Conservation (phyloP, 768 basidiomycete genomes). For the Suillus paluster region DNA sequence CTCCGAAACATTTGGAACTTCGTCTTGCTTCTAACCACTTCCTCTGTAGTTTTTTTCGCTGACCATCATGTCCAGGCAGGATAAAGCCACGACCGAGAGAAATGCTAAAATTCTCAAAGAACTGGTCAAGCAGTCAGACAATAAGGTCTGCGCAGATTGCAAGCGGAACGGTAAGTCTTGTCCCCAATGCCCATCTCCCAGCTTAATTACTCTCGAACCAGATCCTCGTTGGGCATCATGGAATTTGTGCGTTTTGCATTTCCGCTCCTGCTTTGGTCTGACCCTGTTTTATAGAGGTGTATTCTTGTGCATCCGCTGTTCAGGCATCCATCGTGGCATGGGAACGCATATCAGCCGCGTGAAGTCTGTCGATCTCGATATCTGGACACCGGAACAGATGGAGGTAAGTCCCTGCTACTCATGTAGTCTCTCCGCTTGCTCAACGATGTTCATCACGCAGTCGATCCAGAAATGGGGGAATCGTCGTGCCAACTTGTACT, state of each 20-base stretch:
- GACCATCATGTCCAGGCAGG: slow-evolving; percentile 56
- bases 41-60: not conserved
- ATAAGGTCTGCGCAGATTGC: slow-evolving; percentile 96
- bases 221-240: slow-evolving; percentile 99
- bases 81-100: slow-evolving; percentile 84
- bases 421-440: slow-evolving; percentile 7
- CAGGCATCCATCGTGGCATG: slow-evolving; percentile 96
- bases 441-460: slow-evolving; percentile 39
- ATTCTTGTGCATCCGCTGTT: slow-evolving; percentile 96
- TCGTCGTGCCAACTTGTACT: slow-evolving; percentile 88
- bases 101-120: slow-evolving; percentile 82
- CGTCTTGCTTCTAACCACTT: slow-evolving; percentile 7
- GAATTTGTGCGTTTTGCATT: slow-evolving; percentile 72
- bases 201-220: slow-evolving; percentile 34
- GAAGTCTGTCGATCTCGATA: slow-evolving; percentile 96
- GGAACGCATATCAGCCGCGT: slow-evolving; percentile 98
- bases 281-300: slow-evolving; percentile 63
- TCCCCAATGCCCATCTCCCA: slow-evolving; percentile 2
- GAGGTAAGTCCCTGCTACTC: slow-evolving; percentile 53
- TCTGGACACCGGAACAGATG: slow-evolving; percentile 99
- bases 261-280: not conserved
- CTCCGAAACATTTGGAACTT: slow-evolving; percentile 12
- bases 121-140: slow-evolving; percentile 86
- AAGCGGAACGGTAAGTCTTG: slow-evolving; percentile 83
- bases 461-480: slow-evolving; percentile 96